Conservation (phyloP, 1,284 basidiomycete genomes). For the Ustilago curta region DNA sequence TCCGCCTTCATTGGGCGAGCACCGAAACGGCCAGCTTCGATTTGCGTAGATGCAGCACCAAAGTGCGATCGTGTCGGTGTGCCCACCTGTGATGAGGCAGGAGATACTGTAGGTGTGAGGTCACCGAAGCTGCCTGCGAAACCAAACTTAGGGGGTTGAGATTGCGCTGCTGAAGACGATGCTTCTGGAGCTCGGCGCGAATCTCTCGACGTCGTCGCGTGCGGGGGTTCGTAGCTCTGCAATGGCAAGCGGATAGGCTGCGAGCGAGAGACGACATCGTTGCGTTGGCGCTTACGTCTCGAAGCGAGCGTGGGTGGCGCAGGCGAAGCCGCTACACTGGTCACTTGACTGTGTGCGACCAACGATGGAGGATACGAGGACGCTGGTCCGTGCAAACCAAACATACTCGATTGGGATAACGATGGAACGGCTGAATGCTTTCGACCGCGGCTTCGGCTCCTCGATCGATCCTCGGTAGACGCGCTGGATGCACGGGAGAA, state of each 20-base stretch:
- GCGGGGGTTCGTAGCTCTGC: conserved; percentile 8
- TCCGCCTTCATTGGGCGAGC: conserved; percentile 20
- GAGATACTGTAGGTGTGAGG: conserved; percentile 28
- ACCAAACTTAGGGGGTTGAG: conserved; percentile 30
- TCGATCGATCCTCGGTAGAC: conserved; percentile 25
- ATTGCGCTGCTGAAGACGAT: conserved; percentile 11
- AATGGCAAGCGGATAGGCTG: conserved; percentile 19
- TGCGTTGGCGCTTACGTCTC: conserved; percentile 21
- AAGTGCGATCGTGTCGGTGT: conserved; percentile 16
- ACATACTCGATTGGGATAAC: conserved; percentile 20
- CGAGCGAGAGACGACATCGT: conserved; percentile 8
- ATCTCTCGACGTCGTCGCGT: neutral
- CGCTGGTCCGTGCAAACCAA: conserved; percentile 12
- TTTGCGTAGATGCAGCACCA: conserved; percentile 28
- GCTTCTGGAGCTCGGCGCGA: neutral
- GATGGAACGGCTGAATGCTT: conserved; percentile 22
- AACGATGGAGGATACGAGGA: conserved; percentile 34
- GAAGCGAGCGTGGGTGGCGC: conserved; percentile 31
- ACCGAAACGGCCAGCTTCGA: conserved; percentile 42
- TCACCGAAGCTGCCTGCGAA: conserved; percentile 31
- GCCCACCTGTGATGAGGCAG: conserved; percentile 24
- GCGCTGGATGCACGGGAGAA: conserved; percentile 42
- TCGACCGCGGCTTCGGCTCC: conserved; percentile 32
- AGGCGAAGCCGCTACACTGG: conserved; percentile 7
- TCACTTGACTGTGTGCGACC: conserved; percentile 19